phyloP scores from a whole-genome alignment of 495 filamentous ascomycete genomes.

The Tuber indicum region DNA sequence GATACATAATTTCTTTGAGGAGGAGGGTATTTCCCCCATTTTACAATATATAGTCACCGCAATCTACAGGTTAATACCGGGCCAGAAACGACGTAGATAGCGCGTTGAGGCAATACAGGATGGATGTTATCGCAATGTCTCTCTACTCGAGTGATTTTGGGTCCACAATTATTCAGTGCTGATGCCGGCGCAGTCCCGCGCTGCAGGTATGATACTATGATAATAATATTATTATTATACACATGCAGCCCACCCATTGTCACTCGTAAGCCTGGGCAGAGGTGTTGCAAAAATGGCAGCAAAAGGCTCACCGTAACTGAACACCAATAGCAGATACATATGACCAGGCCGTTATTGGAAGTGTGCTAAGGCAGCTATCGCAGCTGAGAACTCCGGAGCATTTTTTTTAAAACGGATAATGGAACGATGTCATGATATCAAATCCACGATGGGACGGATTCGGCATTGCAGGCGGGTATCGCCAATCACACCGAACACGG shows the following conservation, averaged over 20 bases:
- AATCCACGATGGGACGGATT: not conserved
- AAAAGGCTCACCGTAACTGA: not conserved
- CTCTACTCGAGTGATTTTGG: not conserved
- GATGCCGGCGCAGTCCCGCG: not conserved
- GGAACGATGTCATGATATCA: not conserved
- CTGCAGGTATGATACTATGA: too few species aligned
- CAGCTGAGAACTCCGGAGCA: not conserved
- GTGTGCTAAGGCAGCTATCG: too few species aligned
- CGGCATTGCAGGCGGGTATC: not conserved
- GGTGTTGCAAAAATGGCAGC: not conserved
- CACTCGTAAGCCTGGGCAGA: not conserved
- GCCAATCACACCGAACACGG: not conserved
- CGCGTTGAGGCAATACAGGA: not conserved
- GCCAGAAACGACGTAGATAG: not conserved
- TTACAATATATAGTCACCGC: not conserved
- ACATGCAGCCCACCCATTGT: not conserved
- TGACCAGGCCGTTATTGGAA: not conserved
- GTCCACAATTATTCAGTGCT: not conserved
- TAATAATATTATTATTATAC: too few species aligned
- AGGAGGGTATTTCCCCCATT: not conserved
- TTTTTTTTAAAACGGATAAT: not conserved
- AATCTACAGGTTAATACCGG: not conserved
- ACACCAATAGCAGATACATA: not conserved
- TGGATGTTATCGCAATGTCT: not conserved
- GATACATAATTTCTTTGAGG: not conserved